These are phyloP conservation scores for Ophiostoma ips DNA, from an alignment of 2,329 filamentous ascomycete genomes.

Conservation along the genomic window DNA sequence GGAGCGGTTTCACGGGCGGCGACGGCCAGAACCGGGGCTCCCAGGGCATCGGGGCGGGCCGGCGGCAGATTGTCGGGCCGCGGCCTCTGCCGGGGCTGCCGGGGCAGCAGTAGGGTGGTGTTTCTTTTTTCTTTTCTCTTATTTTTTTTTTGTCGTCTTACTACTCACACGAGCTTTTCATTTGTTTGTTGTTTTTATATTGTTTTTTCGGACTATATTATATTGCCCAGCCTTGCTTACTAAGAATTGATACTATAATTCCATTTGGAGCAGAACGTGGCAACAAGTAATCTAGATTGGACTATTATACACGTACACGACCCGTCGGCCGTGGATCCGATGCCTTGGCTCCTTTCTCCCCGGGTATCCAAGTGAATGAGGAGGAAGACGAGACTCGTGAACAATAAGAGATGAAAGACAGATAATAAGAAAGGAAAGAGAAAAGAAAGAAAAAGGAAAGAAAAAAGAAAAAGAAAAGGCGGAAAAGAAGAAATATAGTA, in stretches of 20 bases:
- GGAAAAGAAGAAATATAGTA: neutral
- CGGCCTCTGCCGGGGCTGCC: constrained; percentile 47
- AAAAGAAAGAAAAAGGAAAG: neutral
- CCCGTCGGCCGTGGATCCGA: too few species aligned
- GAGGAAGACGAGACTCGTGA: too few species aligned
- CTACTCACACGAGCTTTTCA: neutral
- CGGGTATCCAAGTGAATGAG: neutral
- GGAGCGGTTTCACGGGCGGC: constrained; percentile 60
- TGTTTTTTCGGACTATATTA: too few species aligned
- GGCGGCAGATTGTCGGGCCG: constrained; percentile 68
- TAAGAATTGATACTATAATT: too few species aligned
- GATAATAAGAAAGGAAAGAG: neutral
- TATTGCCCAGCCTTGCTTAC: too few species aligned
- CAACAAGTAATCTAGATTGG: too few species aligned
- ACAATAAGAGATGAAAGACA: neutral
- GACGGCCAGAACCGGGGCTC: constrained; percentile 57
- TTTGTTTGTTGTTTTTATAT: neutral
- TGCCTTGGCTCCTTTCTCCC: too few species aligned
- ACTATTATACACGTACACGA: too few species aligned
- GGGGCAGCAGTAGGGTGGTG: too few species aligned
- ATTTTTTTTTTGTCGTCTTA: neutral
- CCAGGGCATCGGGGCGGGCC: constrained; percentile 53
- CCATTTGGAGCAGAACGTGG: too few species aligned
- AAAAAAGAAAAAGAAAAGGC: neutral
- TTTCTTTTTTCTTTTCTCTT: neutral